Evolutionary conservation across 768 basidiomycete species (phyloP).

Genomic region (Xanthoconium purpureum): DNA sequence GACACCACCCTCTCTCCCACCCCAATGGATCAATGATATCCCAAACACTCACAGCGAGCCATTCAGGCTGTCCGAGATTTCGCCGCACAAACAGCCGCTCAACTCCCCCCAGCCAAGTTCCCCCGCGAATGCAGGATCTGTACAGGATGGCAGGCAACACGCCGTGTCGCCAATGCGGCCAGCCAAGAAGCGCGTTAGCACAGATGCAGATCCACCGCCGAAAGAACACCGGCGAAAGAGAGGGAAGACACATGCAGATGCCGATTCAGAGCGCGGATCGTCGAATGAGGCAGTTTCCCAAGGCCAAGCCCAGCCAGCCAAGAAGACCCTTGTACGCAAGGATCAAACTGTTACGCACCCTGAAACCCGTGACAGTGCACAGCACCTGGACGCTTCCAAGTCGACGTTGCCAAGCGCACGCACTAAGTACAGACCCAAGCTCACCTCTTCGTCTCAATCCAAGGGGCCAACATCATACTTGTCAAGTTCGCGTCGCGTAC

Average conservation of each 20-base stretch:
- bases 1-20: neutral
- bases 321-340: slow-evolving; percentile 7
- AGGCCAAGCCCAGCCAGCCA: neutral
- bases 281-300: slow-evolving; percentile 13
- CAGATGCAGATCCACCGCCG: slow-evolving; percentile 21
- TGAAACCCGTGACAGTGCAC: slow-evolving; percentile 5
- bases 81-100: slow-evolving; percentile 36
- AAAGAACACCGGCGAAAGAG: slow-evolving; percentile 30
- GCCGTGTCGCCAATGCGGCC: slow-evolving; percentile 41
- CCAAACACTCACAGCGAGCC: slow-evolving; percentile 10
- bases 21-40: neutral
- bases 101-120: neutral
- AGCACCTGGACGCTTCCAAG: slow-evolving; percentile 3
- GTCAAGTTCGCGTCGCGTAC: slow-evolving; percentile 13
- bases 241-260: slow-evolving; percentile 24
- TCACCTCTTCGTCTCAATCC: slow-evolving; percentile 1
- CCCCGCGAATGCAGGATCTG: slow-evolving; percentile 8
- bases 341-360: slow-evolving; percentile 2
- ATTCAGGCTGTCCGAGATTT: slow-evolving; percentile 51
- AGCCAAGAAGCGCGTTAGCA: slow-evolving; percentile 47
- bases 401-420: slow-evolving; percentile 25
- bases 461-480: slow-evolving; percentile 23
- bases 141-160: slow-evolving; percentile 18
- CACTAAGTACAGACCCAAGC: slow-evolving; percentile 29
- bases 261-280: slow-evolving; percentile 16